Base-by-base conservation (phyloP, 2,329 filamentous ascomycete genomes). In the Fusarium ramigenum region DNA sequence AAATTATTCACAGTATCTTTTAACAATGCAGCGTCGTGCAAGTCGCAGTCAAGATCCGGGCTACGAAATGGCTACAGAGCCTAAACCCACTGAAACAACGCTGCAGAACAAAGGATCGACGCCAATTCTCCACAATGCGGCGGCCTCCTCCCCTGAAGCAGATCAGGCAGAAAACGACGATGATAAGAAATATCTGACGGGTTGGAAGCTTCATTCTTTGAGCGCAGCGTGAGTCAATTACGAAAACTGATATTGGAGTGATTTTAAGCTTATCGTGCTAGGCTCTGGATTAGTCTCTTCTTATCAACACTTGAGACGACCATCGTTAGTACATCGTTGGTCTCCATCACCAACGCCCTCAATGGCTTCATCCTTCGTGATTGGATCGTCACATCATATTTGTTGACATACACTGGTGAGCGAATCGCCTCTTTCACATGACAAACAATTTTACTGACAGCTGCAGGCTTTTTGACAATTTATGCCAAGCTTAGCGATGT, bases 361-460 rank as follows among this genome's bases (percentile, higher is more conserved):
- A 43, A 66, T 28, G 60, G 63, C 18, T 64, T 66, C 19, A 57
- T 66, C 7, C 60, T 66, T n/a, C 50, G 60, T 6, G 60, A 66
- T 21, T 66, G 63, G 63, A 64, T 66, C 14, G 36, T 64, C 30
- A 66, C 63, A 7, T 66, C 63, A 4, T 66, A 66, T 25, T 30
- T 66, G 5, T 37, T 66, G 23, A 66, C 63, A 15, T 66, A 66
- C 9, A 64, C 63, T 0, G 63, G 63, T 66, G 6, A 5, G 28
- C 4, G 2, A 3, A 7, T 15, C 5, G 0, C 1, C 5, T 14
- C 3, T 7, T n/a, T n/a, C n/a, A n/a, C n/a, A n/a, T n/a, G n/a
- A n/a, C n/a, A n/a, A n/a, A n/a, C n/a, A n/a, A n/a, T 4, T 7
- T 23, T 5, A 2, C 12, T 47, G 5, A 65, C 4, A 0, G 5